Evolutionary conservation across 2,329 filamentous ascomycete genomes (phyloP), one percentile per base, ranked within the genome.

Genomic region (Monosporascus cannonballus): DNA sequence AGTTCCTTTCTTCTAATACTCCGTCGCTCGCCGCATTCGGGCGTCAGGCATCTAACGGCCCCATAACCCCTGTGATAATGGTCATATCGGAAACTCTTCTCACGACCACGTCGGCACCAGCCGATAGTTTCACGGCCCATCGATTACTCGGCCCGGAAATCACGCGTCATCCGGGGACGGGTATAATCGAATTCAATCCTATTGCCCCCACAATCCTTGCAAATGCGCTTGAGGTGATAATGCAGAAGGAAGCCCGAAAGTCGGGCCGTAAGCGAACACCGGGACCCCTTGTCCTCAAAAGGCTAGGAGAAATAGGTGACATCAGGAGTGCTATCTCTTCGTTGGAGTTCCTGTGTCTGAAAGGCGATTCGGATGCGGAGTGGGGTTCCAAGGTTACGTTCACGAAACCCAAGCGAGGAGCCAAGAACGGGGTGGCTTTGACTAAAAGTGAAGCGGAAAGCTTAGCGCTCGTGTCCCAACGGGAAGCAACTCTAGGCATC

Each of bases 121-220:
- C 90, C 14, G 92, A 97, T 65, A 96, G 89, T 69, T 91, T 97
- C 63, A 99, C 94, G 1, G 90, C 90, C 0, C 90, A 97, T 72
- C 84, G 92, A 24, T 73, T 99, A 18, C 81, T 99, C 3, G 94
- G 95, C 0, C 86, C 91, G 0, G 89, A 94, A 58, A 88, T 99
- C 44, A 77, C 90, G 15, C 84, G 87, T 42, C 91, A 97, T 69
- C 86, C 89, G 0, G 85, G 86, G 15, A 85, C 90, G 2, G 84
- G 82, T 8, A 76, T 89, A 5, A 90, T 99, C 58, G 92, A 96
- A 59, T 99, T 97, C 72, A 99, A 99, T 63, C 81, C 88, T 14
- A 86, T 99, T 55, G 94, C 94, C 0, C 86, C 90, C 0, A 94
- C 93, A 0, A 81, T 93, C 42, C 80, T 99, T 63, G 79, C 84